Percentiles rank a stretch among this genome's conserved stretches.
phyloP scores from a whole-genome alignment of 495 filamentous ascomycete genomes.

The Penicillium samsonianum region DNA sequence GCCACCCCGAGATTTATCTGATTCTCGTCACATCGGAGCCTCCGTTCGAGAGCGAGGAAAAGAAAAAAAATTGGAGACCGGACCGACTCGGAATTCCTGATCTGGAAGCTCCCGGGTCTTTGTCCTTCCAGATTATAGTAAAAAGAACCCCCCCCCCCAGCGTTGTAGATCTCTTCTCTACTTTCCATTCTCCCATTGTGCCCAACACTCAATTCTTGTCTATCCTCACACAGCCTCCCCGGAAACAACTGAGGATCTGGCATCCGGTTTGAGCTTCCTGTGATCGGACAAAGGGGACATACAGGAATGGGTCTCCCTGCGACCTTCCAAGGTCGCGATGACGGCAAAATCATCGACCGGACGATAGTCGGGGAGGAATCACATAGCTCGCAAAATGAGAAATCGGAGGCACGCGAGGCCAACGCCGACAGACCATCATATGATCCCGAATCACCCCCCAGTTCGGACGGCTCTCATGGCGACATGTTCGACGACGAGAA shows the following conservation, averaged over 20 bases:
- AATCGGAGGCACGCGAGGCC: neutral
- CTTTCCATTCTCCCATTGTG: neutral
- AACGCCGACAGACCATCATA: neutral
- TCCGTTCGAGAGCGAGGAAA: neutral
- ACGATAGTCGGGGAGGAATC: neutral
- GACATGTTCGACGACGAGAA: slow-evolving; percentile 31
- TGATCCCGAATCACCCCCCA: neutral
- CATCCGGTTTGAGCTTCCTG: neutral
- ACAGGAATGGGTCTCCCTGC: slow-evolving; percentile 9
- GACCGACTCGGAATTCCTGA: neutral
- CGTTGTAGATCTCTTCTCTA: neutral
- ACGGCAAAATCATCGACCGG: neutral
- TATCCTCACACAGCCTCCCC: neutral
- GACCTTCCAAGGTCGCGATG: slow-evolving; percentile 1
- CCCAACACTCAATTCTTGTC: neutral
- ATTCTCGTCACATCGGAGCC: slow-evolving; percentile 4
- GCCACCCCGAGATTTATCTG: slow-evolving; percentile 5
- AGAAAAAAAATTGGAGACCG: slow-evolving; percentile 6
- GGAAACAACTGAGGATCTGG: neutral
- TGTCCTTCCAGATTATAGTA: neutral
- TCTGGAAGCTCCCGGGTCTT: neutral
- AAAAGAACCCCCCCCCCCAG: neutral
- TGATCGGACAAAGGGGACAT: neutral
- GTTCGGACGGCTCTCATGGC: neutral
- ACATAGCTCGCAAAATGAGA: neutral